phyloP scores from a whole-genome alignment of 306 rosid genomes.

The Pterocarpus santalinus region DNA sequence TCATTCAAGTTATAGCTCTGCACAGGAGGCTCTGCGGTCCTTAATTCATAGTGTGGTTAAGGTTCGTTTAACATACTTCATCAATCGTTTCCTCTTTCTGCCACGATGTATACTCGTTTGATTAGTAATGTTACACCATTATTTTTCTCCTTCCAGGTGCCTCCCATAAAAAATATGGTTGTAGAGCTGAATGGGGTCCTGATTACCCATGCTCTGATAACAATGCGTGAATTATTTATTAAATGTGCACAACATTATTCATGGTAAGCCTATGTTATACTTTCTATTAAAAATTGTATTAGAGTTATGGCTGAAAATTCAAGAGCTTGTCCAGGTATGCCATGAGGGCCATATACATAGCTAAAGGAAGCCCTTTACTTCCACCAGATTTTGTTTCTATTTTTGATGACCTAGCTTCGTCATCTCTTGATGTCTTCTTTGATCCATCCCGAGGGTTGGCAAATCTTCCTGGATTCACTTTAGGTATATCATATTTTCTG shows the following conservation, averaged over 20 bases:
- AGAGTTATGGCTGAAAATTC: conserved; percentile 44
- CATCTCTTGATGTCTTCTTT: conserved; percentile 96
- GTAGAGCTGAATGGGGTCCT: conserved; percentile 94
- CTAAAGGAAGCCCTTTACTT: conserved; percentile 95
- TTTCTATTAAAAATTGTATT: conserved; percentile 38
- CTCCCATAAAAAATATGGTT: conserved; percentile 82
- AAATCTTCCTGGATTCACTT: conserved; percentile 84
- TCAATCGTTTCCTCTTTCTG: conserved; percentile 5
- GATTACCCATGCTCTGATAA: conserved; percentile 91
- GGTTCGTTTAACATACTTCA: conserved; percentile 58
- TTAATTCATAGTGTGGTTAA: conserved; percentile 92
- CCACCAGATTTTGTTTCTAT: conserved; percentile 98
- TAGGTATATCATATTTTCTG: conserved; percentile 62
- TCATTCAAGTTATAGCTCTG: conserved; percentile 84
- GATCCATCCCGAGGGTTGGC: conserved; percentile 87
- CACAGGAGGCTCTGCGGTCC: conserved; percentile 90
- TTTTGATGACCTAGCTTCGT: conserved; percentile 93
- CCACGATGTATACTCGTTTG: conserved; percentile 17
- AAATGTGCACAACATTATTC: conserved; percentile 96
- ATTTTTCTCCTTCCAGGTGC: conserved; percentile 69
- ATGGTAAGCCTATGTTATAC: conserved; percentile 65
- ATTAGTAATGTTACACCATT: conserved; percentile 23
- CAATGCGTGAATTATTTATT: conserved; percentile 79
- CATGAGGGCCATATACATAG: conserved; percentile 96
- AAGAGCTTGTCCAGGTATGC: conserved; percentile 75